Percentiles rank a stretch among this genome's conserved stretches.
These are phyloP conservation scores for Eremothecium sinecaudum DNA, from an alignment of 1,139 yeast genomes.

Conservation along the genomic window DNA sequence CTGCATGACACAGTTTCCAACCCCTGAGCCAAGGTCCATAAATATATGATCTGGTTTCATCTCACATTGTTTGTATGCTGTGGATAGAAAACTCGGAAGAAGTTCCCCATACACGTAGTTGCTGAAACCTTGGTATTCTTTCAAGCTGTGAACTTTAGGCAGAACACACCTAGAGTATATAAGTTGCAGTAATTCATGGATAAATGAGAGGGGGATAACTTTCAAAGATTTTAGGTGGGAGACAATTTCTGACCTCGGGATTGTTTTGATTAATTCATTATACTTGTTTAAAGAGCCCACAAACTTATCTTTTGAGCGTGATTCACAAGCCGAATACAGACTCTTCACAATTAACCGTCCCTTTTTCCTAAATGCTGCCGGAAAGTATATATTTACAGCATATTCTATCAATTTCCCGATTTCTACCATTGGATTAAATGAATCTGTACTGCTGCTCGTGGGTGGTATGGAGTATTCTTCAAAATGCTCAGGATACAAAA, in stretches of 20 bases:
- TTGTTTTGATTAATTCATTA: slow-evolving; percentile 32
- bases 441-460: slow-evolving; percentile 9
- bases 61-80: slow-evolving; percentile 55
- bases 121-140: slow-evolving; percentile 75
- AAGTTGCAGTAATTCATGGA: slow-evolving; percentile 63
- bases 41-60: slow-evolving; percentile 48
- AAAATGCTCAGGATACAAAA: slow-evolving; percentile 23
- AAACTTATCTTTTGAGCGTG: slow-evolving; percentile 31
- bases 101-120: slow-evolving; percentile 89
- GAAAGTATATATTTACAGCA: slow-evolving; percentile 38
- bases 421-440: slow-evolving; percentile 60
- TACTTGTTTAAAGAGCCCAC: slow-evolving; percentile 34
- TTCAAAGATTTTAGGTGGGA: slow-evolving; percentile 33
- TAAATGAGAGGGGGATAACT: slow-evolving; percentile 44
- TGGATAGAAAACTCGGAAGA: slow-evolving; percentile 66
- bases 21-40: slow-evolving; percentile 88
- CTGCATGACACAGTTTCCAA: slow-evolving; percentile 84
- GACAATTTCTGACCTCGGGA: slow-evolving; percentile 32
- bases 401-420: slow-evolving; percentile 53
- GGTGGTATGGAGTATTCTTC: slow-evolving; percentile 29
- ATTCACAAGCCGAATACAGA: slow-evolving; percentile 36
- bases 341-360: slow-evolving; percentile 40
- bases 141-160: slow-evolving; percentile 55
- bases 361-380: slow-evolving; percentile 34
- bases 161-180: slow-evolving; percentile 72